Percentiles rank a stretch among this genome's conserved stretches.
phyloP scores from a whole-genome alignment of 768 basidiomycete species.

The Myochromella boudieri region DNA sequence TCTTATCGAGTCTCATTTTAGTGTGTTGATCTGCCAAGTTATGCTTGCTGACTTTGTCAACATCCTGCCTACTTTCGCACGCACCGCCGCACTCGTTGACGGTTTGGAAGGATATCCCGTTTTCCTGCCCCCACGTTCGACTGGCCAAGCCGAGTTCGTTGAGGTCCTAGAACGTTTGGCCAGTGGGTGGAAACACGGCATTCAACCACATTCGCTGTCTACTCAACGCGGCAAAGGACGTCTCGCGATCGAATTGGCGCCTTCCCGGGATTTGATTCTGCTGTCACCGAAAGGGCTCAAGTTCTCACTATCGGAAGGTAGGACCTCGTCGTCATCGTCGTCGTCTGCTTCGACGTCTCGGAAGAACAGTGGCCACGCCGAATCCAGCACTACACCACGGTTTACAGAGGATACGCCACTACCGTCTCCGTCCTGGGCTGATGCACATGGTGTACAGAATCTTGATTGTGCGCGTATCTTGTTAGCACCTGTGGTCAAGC shows the following conservation, averaged over 20 bases:
- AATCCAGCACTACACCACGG: constrained; percentile 21
- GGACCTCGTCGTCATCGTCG: constrained; percentile 10
- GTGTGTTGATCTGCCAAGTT: constrained; percentile 69
- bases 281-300: too few relatives aligned
- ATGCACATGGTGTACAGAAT: constrained; percentile 47
- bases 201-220: constrained; percentile 54
- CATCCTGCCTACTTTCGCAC: constrained; percentile 64
- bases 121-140: constrained; percentile 83
- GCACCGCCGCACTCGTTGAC: constrained; percentile 68
- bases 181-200: constrained; percentile 68
- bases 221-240: constrained; percentile 20
- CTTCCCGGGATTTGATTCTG: constrained; percentile 7
- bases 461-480: constrained; percentile 73
- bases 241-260: constrained; percentile 12
- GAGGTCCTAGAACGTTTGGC: constrained; percentile 84
- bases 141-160: constrained; percentile 88
- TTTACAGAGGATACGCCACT: constrained; percentile 10
- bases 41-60: constrained; percentile 74
- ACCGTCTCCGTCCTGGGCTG: constrained; percentile 6
- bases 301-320: constrained; percentile 14
- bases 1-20: constrained; percentile 85
- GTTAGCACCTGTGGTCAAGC: constrained; percentile 65
- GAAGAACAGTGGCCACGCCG: constrained; percentile 23
- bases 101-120: constrained; percentile 87
- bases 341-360: constrained; percentile 22